phyloP scores from a whole-genome alignment of 495 filamentous ascomycete species.

The Xylaria scruposa region DNA sequence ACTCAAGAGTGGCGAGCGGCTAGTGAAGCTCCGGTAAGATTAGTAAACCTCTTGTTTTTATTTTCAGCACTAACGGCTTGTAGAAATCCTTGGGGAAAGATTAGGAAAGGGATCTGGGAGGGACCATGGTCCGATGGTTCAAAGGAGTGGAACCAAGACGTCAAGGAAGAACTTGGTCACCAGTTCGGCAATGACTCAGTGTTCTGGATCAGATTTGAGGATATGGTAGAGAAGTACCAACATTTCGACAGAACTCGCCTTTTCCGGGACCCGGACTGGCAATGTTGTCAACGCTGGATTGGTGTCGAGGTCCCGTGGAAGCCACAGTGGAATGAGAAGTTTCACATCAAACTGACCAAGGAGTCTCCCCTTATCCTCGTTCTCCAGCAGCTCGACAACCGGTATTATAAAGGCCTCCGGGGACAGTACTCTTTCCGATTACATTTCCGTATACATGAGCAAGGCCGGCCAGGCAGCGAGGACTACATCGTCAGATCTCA shows the following conservation, averaged over 20 bases:
- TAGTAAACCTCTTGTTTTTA: neutral
- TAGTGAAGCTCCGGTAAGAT: conserved; percentile 54
- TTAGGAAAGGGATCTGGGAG: conserved; percentile 74
- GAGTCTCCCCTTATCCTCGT: conserved; percentile 78
- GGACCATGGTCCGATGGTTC: conserved; percentile 89
- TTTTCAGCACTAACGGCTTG: conserved; percentile 20
- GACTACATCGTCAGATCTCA: conserved; percentile 89
- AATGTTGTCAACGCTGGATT: conserved; percentile 86
- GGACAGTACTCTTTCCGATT: conserved; percentile 84
- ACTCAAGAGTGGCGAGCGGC: conserved; percentile 53
- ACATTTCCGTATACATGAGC: conserved; percentile 82
- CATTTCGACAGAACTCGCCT: conserved; percentile 89
- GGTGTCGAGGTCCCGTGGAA: conserved; percentile 87
- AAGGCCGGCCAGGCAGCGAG: conserved; percentile 71
- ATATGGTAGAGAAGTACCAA: conserved; percentile 84
- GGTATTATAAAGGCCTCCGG: conserved; percentile 83
- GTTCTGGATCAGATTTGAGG: conserved; percentile 75
- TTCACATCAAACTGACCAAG: conserved; percentile 74
- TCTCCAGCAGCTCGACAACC: conserved; percentile 84
- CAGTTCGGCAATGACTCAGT: conserved; percentile 89
- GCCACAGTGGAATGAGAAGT: conserved; percentile 86
- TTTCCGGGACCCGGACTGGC: conserved; percentile 80
- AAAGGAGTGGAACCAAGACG: conserved; percentile 93
- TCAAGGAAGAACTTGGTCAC: conserved; percentile 81
- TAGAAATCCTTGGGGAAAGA: conserved; percentile 84